Evolutionary conservation across 345 rosid species (phyloP).

Genomic region (Lepidium aucheri): DNA sequence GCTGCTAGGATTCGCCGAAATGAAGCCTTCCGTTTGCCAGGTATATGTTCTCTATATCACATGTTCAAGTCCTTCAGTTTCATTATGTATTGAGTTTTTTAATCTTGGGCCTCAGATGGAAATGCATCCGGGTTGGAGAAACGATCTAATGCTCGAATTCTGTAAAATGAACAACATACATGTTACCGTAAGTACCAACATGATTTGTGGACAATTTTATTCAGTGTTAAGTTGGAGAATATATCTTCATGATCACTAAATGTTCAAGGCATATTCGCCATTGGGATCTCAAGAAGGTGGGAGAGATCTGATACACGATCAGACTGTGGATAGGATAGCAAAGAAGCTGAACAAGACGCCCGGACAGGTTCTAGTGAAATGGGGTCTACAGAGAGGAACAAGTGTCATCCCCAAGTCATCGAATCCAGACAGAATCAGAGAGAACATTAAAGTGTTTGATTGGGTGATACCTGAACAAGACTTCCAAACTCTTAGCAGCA

Average conservation of each 20-base stretch:
- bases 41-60: background rate
- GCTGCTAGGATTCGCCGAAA: slow-evolving; percentile 30
- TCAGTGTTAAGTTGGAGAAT: background rate
- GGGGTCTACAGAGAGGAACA: slow-evolving; percentile 54
- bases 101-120: slow-evolving; percentile 35
- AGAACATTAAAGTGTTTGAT: slow-evolving; percentile 40
- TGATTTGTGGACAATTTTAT: background rate
- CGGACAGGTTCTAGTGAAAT: slow-evolving; percentile 41
- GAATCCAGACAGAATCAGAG: slow-evolving; percentile 40
- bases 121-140: slow-evolving; percentile 71
- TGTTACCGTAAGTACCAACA: slow-evolving; percentile 33
- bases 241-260: background rate
- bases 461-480: slow-evolving; percentile 44
- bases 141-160: slow-evolving; percentile 41
- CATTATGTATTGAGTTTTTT: background rate
- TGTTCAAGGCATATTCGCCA: slow-evolving; percentile 40
- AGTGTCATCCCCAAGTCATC: slow-evolving; percentile 47
- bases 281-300: slow-evolving; percentile 47
- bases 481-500: slow-evolving; percentile 37
- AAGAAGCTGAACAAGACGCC: slow-evolving; percentile 50
- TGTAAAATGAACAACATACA: slow-evolving; percentile 41
- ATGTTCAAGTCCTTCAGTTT: background rate
- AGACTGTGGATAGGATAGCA: slow-evolving; percentile 33
- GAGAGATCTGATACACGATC: slow-evolving; percentile 42
- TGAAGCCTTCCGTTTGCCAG: slow-evolving; percentile 44